These are phyloP conservation scores for Phylloporus sp. DNA, from an alignment of 768 basidiomycete species.

Conservation along the genomic window DNA sequence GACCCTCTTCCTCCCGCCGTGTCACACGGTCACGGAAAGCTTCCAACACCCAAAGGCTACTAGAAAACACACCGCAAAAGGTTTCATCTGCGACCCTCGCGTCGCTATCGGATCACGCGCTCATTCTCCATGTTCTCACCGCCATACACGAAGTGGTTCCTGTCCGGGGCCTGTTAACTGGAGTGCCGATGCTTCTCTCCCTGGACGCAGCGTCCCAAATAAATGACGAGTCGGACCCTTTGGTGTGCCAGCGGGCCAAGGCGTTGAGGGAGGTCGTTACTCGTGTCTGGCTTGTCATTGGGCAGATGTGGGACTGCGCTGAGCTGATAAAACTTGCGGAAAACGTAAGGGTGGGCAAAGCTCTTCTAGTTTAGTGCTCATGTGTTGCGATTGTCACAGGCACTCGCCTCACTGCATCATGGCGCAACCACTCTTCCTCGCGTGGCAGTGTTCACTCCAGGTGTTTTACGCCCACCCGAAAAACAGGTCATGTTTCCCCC, in stretches of 20 bases:
- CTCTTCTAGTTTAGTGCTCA: conserved; percentile 16
- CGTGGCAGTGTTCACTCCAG: conserved; percentile 33
- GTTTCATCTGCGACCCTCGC: conserved; percentile 49
- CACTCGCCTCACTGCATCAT: conserved; percentile 41
- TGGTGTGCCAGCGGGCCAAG: conserved; percentile 41
- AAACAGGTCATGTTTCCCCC: conserved; percentile 41
- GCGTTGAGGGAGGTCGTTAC: conserved; percentile 62
- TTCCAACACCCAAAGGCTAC: conserved; percentile 49
- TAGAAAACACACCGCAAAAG: conserved; percentile 45
- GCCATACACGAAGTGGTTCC: conserved; percentile 73
- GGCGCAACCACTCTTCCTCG: conserved; percentile 37
- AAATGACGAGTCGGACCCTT: conserved; percentile 38
- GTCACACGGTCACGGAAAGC: conserved; percentile 53
- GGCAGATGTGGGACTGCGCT: conserved; percentile 62
- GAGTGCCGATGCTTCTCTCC: conserved; percentile 84
- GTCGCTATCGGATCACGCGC: conserved; percentile 69
- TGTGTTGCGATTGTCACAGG: conserved; percentile 32
- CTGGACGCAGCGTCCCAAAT: conserved; percentile 52
- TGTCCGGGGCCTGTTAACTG: conserved; percentile 66
- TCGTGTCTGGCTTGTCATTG: conserved; percentile 65
- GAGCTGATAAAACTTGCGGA: conserved; percentile 53
- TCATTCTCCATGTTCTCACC: conserved; percentile 63
- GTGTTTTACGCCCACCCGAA: conserved; percentile 43
- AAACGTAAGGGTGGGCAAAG: conserved; percentile 41
- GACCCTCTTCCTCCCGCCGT: conserved; percentile 40